Percentiles rank a stretch among this genome's conserved stretches.
phyloP scores from a whole-genome alignment of 2,329 filamentous ascomycete genomes.

The Tolypocladium pustulatum region DNA sequence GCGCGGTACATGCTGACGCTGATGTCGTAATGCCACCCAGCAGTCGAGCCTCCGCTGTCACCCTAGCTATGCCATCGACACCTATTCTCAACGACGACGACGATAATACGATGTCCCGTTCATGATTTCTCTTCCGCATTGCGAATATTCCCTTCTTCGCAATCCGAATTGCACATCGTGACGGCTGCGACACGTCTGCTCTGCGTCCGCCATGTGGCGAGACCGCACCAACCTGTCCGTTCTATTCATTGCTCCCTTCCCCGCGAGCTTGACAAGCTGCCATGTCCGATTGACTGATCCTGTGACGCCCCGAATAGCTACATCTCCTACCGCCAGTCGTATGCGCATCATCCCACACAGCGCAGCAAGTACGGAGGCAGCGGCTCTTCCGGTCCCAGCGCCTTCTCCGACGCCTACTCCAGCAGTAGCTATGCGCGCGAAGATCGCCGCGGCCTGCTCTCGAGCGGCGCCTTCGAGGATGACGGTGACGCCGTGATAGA shows the following conservation, averaged over 20 bases:
- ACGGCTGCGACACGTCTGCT: slow-evolving; percentile 14
- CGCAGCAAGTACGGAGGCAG: slow-evolving; percentile 56
- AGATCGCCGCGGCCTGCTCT: slow-evolving; percentile 70
- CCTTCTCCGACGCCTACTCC: slow-evolving; percentile 49
- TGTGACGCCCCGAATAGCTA: slow-evolving; percentile 47
- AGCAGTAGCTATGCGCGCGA: slow-evolving; percentile 34
- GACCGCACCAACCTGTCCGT: slow-evolving; percentile 95
- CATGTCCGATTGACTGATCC: background rate
- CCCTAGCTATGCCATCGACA: background rate
- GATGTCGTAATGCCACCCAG: background rate
- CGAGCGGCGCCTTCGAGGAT: slow-evolving; percentile 65
- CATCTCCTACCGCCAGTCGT: slow-evolving; percentile 98
- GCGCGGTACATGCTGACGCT: background rate
- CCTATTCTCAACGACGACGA: background rate
- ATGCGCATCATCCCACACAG: slow-evolving; percentile 86
- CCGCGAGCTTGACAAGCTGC: background rate
- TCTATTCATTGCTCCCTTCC: slow-evolving; percentile 3
- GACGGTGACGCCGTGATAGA: slow-evolving; percentile 94
- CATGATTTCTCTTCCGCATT: slow-evolving; percentile 6
- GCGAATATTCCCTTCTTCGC: slow-evolving; percentile 1
- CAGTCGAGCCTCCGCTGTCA: background rate
- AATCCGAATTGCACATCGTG: slow-evolving; percentile 4
- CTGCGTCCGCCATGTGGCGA: slow-evolving; percentile 80
- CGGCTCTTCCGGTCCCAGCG: slow-evolving; percentile 36
- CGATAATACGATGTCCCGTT: background rate